A percentile compares a stretch with the other conserved stretches of the same genome.
Evolutionary conservation across 2,329 filamentous ascomycete species (phyloP).

Genomic region (Hypoxylon sp.): DNA sequence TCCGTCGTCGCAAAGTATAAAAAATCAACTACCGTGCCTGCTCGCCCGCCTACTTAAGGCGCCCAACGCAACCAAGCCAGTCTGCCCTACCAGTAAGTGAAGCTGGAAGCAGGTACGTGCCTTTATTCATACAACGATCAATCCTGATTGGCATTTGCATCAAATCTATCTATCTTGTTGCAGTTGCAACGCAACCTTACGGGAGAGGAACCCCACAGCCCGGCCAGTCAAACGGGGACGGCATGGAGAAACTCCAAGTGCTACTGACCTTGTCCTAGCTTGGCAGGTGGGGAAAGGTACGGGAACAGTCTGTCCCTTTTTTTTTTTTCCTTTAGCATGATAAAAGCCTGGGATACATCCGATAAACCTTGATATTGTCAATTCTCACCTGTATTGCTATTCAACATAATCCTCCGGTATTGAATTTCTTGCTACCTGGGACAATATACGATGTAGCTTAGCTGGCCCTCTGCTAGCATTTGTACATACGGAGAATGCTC

Average conservation of each 20-base stretch:
- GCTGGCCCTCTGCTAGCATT: background rate
- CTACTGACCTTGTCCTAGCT: background rate
- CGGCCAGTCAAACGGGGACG: conserved; percentile 6
- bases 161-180: background rate
- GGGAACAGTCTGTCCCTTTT: background rate
- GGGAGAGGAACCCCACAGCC: background rate
- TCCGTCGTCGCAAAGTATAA: background rate
- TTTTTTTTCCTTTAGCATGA: too few relatives aligned
- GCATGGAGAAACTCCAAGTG: conserved; percentile 14
- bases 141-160: background rate
- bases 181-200: background rate
- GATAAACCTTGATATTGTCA: too few relatives aligned
- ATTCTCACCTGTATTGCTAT: too few relatives aligned
- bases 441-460: background rate
- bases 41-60: background rate
- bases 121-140: background rate
- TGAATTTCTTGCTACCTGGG: too few relatives aligned
- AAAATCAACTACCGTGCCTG: background rate
- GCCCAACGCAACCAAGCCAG: background rate
- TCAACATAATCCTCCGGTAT: too few relatives aligned
- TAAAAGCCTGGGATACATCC: background rate
- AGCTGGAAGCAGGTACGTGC: conserved; percentile 1
- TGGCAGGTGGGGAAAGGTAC: conserved; percentile 12
- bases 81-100: background rate
- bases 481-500: background rate